These are phyloP conservation scores for Russula brevipes DNA, from an alignment of 768 basidiomycete genomes.

Conservation along the genomic window DNA sequence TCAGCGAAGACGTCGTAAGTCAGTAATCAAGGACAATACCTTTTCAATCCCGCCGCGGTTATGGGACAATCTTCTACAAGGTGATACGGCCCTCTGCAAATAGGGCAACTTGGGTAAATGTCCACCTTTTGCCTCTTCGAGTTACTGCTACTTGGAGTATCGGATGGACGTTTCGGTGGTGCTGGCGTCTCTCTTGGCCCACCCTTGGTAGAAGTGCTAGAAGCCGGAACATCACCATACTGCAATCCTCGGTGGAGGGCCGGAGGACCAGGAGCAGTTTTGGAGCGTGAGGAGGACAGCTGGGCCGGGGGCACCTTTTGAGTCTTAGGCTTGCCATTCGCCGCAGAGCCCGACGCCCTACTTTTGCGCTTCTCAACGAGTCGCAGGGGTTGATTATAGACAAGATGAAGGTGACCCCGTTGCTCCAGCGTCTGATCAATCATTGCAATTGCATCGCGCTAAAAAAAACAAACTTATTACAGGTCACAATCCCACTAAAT, in stretches of 20 bases:
- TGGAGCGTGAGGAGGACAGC: neutral
- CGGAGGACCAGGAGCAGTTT: neutral
- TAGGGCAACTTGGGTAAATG: constrained; percentile 37
- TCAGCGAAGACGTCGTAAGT: neutral
- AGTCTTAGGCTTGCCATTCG: neutral
- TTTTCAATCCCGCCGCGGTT: constrained; percentile 47
- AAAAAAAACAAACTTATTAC: constrained; percentile 18
- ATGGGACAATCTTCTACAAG: constrained; percentile 57
- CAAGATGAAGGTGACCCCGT: constrained; percentile 52
- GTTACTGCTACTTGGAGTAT: constrained; percentile 12
- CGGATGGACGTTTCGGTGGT: constrained; percentile 32
- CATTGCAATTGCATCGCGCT: constrained; percentile 61
- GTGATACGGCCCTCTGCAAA: constrained; percentile 43
- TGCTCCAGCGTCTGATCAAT: constrained; percentile 61
- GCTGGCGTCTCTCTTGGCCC: neutral
- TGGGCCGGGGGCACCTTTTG: neutral
- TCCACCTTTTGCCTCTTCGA: constrained; percentile 37
- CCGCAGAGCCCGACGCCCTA: constrained; percentile 16
- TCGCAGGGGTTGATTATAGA: constrained; percentile 60
- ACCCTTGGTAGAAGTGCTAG: neutral
- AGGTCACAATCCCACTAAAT: constrained; percentile 1
- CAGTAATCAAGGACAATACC: constrained; percentile 36
- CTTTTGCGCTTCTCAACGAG: constrained; percentile 37
- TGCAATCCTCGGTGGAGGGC: neutral
- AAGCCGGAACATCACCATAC: neutral